A percentile compares a stretch with the other conserved stretches of the same genome.
These are phyloP conservation scores for Starmerella potacharoeniae DNA, from an alignment of 805 yeast species.

Conservation along the genomic window DNA sequence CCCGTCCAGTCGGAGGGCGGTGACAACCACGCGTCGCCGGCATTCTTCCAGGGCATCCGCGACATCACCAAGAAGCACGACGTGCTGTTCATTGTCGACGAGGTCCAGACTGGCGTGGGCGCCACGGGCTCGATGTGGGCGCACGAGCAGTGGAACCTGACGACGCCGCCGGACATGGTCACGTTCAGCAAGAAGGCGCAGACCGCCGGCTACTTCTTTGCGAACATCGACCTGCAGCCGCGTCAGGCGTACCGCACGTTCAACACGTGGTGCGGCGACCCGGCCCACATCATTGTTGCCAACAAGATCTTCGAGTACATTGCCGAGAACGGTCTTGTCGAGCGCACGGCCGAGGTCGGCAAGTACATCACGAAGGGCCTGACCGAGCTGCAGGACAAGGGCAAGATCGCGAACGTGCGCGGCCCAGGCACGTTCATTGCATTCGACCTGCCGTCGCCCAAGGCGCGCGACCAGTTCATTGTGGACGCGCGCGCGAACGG, in stretches of 20 bases:
- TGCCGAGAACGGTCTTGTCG: conserved; percentile 45
- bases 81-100: conserved; percentile 66
- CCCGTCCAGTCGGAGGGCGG: conserved; percentile 91
- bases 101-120: conserved; percentile 84
- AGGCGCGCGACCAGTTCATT: conserved; percentile 51
- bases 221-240: conserved; percentile 61
- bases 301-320: conserved; percentile 62
- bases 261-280: conserved; percentile 93
- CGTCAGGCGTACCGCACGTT: conserved; percentile 75
- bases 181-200: conserved; percentile 84
- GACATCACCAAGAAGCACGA: conserved; percentile 61
- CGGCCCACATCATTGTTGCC: conserved; percentile 66
- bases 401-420: conserved; percentile 46
- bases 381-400: conserved; percentile 42
- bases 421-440: conserved; percentile 80
- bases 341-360: conserved; percentile 51
- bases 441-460: conserved; percentile 51
- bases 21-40: conserved; percentile 71
- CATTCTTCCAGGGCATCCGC: conserved; percentile 72
- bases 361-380: conserved; percentile 50
- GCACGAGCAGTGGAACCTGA: conserved; percentile 69
- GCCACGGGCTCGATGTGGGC: conserved; percentile 83
- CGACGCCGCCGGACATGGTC: conserved; percentile 71
- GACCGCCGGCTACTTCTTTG: conserved; percentile 78
- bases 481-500: conserved; percentile 50